Evolutionary conservation across 345 rosid species (phyloP).

Genomic region (Hibiscus tridactylites): DNA sequence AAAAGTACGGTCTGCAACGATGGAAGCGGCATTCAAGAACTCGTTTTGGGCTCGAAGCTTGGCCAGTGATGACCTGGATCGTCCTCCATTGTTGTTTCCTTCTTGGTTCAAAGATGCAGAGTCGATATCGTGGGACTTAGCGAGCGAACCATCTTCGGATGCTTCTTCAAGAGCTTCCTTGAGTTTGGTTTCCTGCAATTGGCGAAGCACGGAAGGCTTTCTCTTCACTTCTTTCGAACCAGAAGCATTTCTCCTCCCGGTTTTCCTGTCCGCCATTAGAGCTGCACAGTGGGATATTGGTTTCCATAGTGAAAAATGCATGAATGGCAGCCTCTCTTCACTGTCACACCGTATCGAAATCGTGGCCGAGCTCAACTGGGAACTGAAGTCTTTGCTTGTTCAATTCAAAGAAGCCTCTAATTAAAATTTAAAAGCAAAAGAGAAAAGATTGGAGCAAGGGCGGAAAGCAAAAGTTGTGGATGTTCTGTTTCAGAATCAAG

Average conservation of each 20-base stretch:
- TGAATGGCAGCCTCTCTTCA: slow-evolving; percentile 24
- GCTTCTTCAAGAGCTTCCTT: slow-evolving; percentile 87
- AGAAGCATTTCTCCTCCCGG: slow-evolving; percentile 45
- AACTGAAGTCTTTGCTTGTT: slow-evolving; percentile 5
- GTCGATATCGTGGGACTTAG: slow-evolving; percentile 63
- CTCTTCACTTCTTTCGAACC: slow-evolving; percentile 34
- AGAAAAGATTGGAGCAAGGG: slow-evolving; percentile 14
- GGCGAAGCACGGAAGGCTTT: slow-evolving; percentile 36
- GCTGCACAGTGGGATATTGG: slow-evolving; percentile 74
- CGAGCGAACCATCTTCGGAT: slow-evolving; percentile 69
- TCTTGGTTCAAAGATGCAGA: slow-evolving; percentile 35
- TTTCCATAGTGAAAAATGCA: slow-evolving; percentile 86
- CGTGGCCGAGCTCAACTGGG: too few species aligned
- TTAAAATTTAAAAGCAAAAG: slow-evolving; percentile 18
- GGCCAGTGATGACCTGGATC: slow-evolving; percentile 70
- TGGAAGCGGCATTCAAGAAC: slow-evolving; percentile 65
- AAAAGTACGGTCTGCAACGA: slow-evolving; percentile 52
- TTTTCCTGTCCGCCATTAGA: slow-evolving; percentile 55
- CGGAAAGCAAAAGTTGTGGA: slow-evolving; percentile 10
- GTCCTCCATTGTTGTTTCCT: slow-evolving; percentile 31
- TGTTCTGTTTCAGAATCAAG: slow-evolving; percentile 20
- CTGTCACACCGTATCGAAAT: too few species aligned
- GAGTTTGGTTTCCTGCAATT: slow-evolving; percentile 71
- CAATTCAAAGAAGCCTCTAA: background rate
- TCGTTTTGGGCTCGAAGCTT: slow-evolving; percentile 73